Base-by-base conservation (phyloP, 2,329 filamentous ascomycete genomes). In the Colletotrichum sansevieriae region DNA sequence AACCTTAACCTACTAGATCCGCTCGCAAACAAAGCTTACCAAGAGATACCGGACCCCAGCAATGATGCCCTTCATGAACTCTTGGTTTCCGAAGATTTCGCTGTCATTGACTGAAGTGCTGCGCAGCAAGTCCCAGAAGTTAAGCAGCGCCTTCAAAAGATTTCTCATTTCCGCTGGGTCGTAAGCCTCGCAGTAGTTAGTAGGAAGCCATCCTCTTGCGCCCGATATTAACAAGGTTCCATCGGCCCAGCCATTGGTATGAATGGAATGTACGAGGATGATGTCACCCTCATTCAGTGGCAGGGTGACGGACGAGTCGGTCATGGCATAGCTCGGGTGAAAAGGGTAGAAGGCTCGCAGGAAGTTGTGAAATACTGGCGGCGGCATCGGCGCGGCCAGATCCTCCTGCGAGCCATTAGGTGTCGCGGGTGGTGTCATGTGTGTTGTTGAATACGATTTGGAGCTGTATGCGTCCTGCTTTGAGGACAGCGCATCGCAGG, bases 181-280 rank as follows among this genome's bases (percentile, higher is more conserved):
- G 78, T 98, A 99, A 10, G 93, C 88, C 77, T 98, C 95, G 83
- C 96, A 99, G 79, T 98, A 99, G 80, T 99, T 99, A 9, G 96
- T 99, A 3, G 96, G 96, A 69, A 99, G 84, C 96, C 96, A 99
- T 71, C 96, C 96, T 73, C 96, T 88, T 58, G 92, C 92, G 29
- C 95, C 95, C 3, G 94, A 93, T 25, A 91, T 87, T 70, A 99
- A 82, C 46, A 98, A 84, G 1, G 96, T 99, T 59, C 96, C 96
- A 78, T 99, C 96, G 37, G 96, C 96, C 96, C 96, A 99, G 73
- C 96, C 96, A 82, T 98, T 99, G 70, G 94, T 96, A 80, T 99
- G 96, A 73, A 98, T 93, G 4, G 96, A 98, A 79, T 99, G 96
- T 22, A 99, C 92, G 66, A 99, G 82, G 62, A 99, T 91, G 56